Conservation (phyloP, 352 stramenopile genomes). For the Globisporangium rhizosaccharum region DNA sequence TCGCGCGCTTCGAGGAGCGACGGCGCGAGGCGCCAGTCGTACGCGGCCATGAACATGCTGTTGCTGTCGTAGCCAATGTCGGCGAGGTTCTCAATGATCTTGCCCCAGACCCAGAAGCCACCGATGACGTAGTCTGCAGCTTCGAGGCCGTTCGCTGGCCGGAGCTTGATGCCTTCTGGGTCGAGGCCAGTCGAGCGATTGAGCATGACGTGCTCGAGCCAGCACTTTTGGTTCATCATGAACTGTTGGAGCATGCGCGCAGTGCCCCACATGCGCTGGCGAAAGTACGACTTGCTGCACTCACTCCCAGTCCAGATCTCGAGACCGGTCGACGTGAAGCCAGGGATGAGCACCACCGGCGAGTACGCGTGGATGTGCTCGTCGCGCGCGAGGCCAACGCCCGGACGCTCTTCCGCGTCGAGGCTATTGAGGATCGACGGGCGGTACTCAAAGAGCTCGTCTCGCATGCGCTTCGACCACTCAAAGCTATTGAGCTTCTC, state of each 20-base stretch:
- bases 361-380: conserved; percentile 54
- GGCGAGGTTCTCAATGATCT: conserved; percentile 87
- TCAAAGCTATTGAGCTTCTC: conserved; percentile 63
- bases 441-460: conserved; percentile 68
- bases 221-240: conserved; percentile 90
- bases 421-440: conserved; percentile 25
- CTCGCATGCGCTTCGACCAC: conserved; percentile 59
- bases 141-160: conserved; percentile 84
- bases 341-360: conserved; percentile 89
- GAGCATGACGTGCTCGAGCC: conserved; percentile 90
- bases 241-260: conserved; percentile 86
- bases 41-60: conserved; percentile 84
- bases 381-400: conserved; percentile 35
- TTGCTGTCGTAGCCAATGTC: conserved; percentile 92
- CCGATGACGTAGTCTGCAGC: conserved; percentile 93
- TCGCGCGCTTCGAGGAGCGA: conserved; percentile 73
- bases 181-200: conserved; percentile 88
- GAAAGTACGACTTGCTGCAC: conserved; percentile 86
- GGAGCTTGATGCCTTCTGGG: conserved; percentile 72
- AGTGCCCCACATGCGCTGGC: conserved; percentile 92
- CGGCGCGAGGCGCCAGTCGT: conserved; percentile 84
- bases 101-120: conserved; percentile 94
- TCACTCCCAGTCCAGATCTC: conserved; percentile 92
- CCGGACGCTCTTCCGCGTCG: conserved; percentile 36
- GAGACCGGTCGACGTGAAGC: conserved; percentile 91